These are phyloP conservation scores for Yarrowia sp. DNA, from an alignment of 805 yeast genomes.

Conservation along the genomic window DNA sequence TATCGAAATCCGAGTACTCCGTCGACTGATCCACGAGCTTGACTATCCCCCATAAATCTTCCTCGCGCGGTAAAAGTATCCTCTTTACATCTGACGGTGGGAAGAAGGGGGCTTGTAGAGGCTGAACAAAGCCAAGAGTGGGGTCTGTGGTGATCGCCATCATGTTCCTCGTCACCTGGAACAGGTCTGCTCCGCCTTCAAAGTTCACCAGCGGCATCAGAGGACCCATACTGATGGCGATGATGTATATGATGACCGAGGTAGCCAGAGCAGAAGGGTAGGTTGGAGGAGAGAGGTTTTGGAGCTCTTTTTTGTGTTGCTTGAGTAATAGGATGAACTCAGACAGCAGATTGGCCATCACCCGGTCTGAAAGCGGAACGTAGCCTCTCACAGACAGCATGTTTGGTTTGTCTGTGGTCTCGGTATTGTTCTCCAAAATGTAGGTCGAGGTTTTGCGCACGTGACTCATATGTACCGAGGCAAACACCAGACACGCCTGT, in stretches of 20 bases:
- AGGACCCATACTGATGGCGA: conserved; percentile 6
- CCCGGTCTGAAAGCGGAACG: background rate
- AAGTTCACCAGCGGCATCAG: conserved; percentile 4
- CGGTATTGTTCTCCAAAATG: background rate
- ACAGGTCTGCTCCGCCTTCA: conserved; percentile 1
- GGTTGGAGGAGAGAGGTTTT: background rate
- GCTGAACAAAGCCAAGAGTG: background rate
- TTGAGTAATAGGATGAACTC: background rate
- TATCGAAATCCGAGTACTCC: background rate
- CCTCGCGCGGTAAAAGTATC: background rate
- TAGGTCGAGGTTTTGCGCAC: background rate
- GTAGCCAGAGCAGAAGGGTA: background rate
- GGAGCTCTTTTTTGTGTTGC: conserved; percentile 1
- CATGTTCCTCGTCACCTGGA: conserved; percentile 10
- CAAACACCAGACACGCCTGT: conserved; percentile 9
- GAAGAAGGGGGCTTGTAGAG: conserved; percentile 2
- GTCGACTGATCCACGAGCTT: background rate
- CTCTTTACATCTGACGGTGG: background rate
- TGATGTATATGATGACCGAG: conserved; percentile 1
- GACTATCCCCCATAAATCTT: conserved; percentile 4
- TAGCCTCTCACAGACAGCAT: background rate
- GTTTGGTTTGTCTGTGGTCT: background rate
- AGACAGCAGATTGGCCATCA: background rate
- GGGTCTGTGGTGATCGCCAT: background rate
- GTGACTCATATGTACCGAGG: background rate